Conservation (phyloP, 2,329 filamentous ascomycete species). For the Fusarium sp. region DNA sequence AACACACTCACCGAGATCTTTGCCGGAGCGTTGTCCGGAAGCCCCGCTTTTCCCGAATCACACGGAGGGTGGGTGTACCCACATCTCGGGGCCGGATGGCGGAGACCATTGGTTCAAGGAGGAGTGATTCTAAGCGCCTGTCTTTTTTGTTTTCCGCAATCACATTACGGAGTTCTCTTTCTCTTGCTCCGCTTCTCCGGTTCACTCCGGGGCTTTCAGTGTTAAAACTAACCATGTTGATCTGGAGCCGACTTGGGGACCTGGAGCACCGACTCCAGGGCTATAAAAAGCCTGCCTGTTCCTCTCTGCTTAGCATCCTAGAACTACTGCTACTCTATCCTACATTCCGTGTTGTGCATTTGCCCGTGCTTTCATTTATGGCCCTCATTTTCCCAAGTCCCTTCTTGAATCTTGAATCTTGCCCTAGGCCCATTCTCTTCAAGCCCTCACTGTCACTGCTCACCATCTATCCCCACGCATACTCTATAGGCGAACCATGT, state of each 20-base stretch:
- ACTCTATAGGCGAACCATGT: neutral
- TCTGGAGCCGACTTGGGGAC: neutral
- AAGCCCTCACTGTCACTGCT: neutral
- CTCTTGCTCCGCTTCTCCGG: neutral
- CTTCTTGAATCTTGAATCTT: no score
- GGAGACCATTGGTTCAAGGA: neutral
- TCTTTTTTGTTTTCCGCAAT: neutral
- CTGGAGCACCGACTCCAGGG: neutral
- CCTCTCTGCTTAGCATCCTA: neutral
- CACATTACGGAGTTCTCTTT: neutral
- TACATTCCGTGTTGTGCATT: neutral
- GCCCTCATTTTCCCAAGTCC: neutral
- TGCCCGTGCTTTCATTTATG: neutral
- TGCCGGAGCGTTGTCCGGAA: neutral
- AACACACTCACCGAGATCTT: neutral
- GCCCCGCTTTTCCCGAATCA: slow-evolving; percentile 17
- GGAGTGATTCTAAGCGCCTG: neutral
- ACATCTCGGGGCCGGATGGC: neutral
- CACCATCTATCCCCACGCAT: accelerated
- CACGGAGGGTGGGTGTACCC: slow-evolving; percentile 1
- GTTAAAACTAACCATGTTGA: neutral
- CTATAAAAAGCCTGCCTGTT: neutral
- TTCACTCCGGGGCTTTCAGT: neutral
- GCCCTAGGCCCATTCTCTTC: no score
- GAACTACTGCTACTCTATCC: no score